Evolutionary conservation across 208 protist genomes (phyloP), one percentile per base, ranked within the genome.

Genomic region (Sergeia podlipaevii): DNA sequence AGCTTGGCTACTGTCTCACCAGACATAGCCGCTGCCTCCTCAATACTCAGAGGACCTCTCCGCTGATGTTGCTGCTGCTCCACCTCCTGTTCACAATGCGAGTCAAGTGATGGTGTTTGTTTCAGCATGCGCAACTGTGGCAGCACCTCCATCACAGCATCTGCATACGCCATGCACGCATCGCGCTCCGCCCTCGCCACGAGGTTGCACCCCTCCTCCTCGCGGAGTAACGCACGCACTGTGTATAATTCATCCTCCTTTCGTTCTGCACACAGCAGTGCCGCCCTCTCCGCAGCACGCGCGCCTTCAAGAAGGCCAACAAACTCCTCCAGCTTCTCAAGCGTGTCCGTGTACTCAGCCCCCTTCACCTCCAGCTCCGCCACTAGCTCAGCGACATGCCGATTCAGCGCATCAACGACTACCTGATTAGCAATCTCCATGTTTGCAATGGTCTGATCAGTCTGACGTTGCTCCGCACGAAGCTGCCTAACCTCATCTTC

Each of bases 281-380:
- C 83, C 2, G 75, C 58, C 23, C 56, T 52, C 60, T 91, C 83
- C 11, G 64, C 55, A 6, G 72, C 70, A 0, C 79, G 65, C 15
- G 83, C 65, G 1, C 62, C 63, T 53, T 87, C 83, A 20, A 87
- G 56, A 13, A 91, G 39, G 0, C 39, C 45, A 8, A 87, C 75
- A 44, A 86, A 82, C 53, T 91, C 78, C 53, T 91, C 83, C 17
- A 91, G 55, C 33, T 78, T 72, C 45, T 77, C 74, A 15, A 89
- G 65, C 0, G 65, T 78, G 6, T 75, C 65, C 0, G 60, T 68
- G 45, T 73, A 72, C 36, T 80, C 75, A 20, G 48, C 32, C 1
- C 62, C 60, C 58, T 78, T 83, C 21, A 54, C 39, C 17, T 77
- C 72, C 10, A 84, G 58, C 29, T 85, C 74, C 0, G 34, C 30